phyloP scores from a whole-genome alignment of 2,329 filamentous ascomycete species.

The Sclerotinia subarctica region DNA sequence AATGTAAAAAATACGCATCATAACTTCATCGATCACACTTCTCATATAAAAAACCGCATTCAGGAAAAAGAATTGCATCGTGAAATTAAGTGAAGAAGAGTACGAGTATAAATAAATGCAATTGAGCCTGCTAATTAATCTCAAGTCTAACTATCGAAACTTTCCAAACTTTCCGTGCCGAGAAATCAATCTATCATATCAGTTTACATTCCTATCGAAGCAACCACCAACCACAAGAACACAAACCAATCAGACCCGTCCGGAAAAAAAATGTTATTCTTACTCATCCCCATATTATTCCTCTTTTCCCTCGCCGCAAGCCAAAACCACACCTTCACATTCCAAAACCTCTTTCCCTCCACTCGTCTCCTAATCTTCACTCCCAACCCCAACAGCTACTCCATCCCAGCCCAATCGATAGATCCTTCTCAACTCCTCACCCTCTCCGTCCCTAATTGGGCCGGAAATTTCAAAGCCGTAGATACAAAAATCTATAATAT shows the following conservation, averaged over 20 bases:
- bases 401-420: not conserved
- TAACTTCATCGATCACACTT: too few relatives aligned
- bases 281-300: not conserved
- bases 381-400: not conserved
- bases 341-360: conserved; percentile 9
- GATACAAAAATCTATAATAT: too few relatives aligned
- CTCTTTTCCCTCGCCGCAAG: not conserved
- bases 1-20: too few relatives aligned
- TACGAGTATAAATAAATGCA: not conserved
- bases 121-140: not conserved
- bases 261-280: not conserved
- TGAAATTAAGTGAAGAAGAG: not conserved
- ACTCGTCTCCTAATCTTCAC: not conserved
- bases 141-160: not conserved
- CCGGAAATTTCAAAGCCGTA: conserved; percentile 3
- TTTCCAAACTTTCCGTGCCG: not conserved
- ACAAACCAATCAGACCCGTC: not conserved
- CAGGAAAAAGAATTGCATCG: too few relatives aligned
- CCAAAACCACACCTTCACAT: conserved; percentile 7
- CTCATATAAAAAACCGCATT: too few relatives aligned
- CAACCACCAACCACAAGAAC: not conserved
- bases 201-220: not conserved
- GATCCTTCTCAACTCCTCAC: not conserved
- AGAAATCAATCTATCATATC: not conserved
- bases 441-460: not conserved